These are phyloP conservation scores for Talaromyces sp. DNA, from an alignment of 2,329 filamentous ascomycete genomes.

Conservation along the genomic window DNA sequence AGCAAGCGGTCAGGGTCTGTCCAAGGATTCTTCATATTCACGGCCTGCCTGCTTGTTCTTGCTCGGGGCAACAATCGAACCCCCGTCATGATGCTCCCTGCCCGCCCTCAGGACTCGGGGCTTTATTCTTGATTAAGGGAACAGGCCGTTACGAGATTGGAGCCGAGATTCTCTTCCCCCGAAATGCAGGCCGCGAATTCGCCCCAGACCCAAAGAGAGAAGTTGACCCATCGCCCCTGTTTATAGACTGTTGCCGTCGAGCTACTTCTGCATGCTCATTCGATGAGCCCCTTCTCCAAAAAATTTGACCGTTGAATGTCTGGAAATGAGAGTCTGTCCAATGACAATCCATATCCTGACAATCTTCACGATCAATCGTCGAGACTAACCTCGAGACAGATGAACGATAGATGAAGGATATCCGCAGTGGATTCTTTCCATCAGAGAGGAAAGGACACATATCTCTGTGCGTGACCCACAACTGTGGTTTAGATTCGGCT, in stretches of 20 bases:
- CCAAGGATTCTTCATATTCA: not conserved
- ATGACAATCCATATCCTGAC: not conserved
- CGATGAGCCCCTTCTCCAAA: not conserved
- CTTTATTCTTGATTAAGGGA: not conserved
- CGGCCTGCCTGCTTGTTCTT: not conserved
- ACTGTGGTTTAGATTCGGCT: not conserved
- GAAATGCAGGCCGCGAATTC: slow-evolving; percentile 5
- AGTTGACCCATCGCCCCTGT: slow-evolving; percentile 6
- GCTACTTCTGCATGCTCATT: slow-evolving; percentile 14
- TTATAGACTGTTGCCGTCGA: not conserved
- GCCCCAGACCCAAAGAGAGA: slow-evolving; percentile 6
- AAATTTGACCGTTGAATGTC: slow-evolving; percentile 5
- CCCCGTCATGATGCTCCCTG: not conserved
- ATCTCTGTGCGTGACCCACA: not conserved
- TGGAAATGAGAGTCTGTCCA: slow-evolving; percentile 6
- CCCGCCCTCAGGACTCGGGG: not conserved
- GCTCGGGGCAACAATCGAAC: not conserved
- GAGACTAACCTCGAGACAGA: not conserved
- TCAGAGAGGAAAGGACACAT: not conserved
- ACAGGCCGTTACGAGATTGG: not conserved
- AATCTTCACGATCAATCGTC: not conserved
- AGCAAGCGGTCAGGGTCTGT: slow-evolving; percentile 4
- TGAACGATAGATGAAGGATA: not conserved
- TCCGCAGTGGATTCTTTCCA: not conserved
- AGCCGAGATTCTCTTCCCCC: not conserved